A percentile compares a stretch with the other conserved stretches of the same genome.
phyloP scores from a whole-genome alignment of 2,329 filamentous ascomycete genomes.

The Calonectria crousiana region DNA sequence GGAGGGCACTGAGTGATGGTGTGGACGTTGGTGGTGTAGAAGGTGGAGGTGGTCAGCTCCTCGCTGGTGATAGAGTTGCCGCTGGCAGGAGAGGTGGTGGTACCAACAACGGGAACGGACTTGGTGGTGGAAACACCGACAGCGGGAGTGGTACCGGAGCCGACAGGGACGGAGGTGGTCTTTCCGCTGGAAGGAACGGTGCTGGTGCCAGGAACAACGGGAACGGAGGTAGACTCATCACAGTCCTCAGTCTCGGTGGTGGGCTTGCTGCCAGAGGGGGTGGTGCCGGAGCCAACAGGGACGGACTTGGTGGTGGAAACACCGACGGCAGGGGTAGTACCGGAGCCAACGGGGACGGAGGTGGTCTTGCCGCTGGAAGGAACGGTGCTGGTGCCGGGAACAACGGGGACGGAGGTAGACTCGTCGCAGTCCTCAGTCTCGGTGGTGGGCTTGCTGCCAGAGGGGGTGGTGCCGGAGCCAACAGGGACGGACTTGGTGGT shows the following conservation, averaged over 20 bases:
- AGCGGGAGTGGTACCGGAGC: not conserved
- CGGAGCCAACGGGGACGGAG: not conserved
- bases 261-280: not conserved
- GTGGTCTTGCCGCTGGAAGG: not conserved
- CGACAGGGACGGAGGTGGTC: not conserved
- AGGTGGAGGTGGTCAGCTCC: constrained; percentile 47
- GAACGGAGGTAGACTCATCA: not conserved
- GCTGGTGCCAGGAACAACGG: constrained; percentile 6
- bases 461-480: too few relatives aligned
- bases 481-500: not conserved
- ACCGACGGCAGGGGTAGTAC: not conserved
- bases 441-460: constrained; percentile 9
- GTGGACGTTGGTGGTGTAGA: constrained; percentile 45
- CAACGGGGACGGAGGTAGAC: not conserved
- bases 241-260: constrained; percentile 26
- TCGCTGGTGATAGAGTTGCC: constrained; percentile 23
- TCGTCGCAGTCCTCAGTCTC: constrained; percentile 20
- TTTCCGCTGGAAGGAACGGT: not conserved
- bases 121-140: not conserved
- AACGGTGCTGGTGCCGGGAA: constrained; percentile 1
- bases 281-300: not conserved
- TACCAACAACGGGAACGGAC: not conserved
- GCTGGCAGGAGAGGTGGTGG: not conserved
- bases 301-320: not conserved
- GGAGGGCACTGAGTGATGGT: constrained; percentile 48